Base-by-base conservation (phyloP, 306 rosid species). In the Lathyrus tuberosus region DNA sequence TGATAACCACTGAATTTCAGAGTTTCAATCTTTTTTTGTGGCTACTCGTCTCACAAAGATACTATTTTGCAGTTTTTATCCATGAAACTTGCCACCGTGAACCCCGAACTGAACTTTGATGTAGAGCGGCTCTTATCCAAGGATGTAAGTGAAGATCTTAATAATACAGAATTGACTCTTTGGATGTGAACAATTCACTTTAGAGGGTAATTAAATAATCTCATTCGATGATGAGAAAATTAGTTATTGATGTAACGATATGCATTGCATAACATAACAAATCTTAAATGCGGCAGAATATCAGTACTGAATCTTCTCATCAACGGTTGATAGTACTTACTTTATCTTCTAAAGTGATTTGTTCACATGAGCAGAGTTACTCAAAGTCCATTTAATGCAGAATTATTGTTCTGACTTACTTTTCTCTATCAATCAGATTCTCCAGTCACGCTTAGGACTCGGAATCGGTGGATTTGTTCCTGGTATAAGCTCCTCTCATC, bases 1-100 rank as follows among this genome's bases (percentile, higher is more conserved):
- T 54, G 54, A 22, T 31, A 64, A 44, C 8, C 26, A 10, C 31
- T 15, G 6, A 28, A 57, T 17, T 48, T 51, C 69, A 33, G 47
- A 67, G 79, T 5, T 33, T 33, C 17, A 67, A 28, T 68, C 73
- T 9, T 37, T 41, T 73, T 43, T 16, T 59, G 59, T 47, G 66
- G 58, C 52, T 37, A 42, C 33, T 66, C 17, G 70, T 52, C 83
- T 67, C 8, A 67, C 16, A 26, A 67, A 41, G 67, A 35, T n/a
- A 24, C 31, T 66, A 7, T 54, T 76, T 53, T 83, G 82, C 93
- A 95, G 99, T 95, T 95, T 74, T 74, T 95, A 83, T 95, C 99
- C 44, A 95, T 91, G 99, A 95, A 95, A 82, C 97, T 95, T 16
- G 95, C 99, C 20, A 91, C 99, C 1, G 99, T 91, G 81, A 89